Evolutionary conservation across 2,329 filamentous ascomycete genomes (phyloP), one percentile per base, ranked within the genome.

Genomic region (Pseudogymnoascus sp.): DNA sequence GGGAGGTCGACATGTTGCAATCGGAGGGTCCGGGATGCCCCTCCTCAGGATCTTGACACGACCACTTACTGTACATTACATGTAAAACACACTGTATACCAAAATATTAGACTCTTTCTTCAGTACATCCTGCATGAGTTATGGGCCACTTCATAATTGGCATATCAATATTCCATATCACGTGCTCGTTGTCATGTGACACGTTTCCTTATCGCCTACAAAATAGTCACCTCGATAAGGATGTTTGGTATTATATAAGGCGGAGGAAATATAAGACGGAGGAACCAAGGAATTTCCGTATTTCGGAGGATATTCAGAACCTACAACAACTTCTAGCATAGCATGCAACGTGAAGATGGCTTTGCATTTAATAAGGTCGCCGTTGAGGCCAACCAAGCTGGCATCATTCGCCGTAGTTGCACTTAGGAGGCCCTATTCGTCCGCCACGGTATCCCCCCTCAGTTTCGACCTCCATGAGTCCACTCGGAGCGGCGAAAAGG

Each of bases 381-480:
- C 49, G 9, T 55, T 28, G 16, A 55, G 49, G 49, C 28, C 49
- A 55, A 8, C 28, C 28, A 55, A 5, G 16, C 49, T 55, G 9
- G 28, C 25, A 55, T 33, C 49, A 55, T 55, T 55, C 9, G 49
- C 49, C 28, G 49, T 12, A 55, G 16, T 55, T 55, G 49, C 49
- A 33, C 49, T 55, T 55, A 35, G 49, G 28, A 55, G 49, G 16
- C 6, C 49, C 5, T 55, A 55, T 33, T 55, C 49, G 49, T 55
- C 49, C 1, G 49, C 49, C n/a, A 55, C 28, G 28, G 49, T 55
- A 33, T 19, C 28, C 11, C 49, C 49, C n/a, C 75, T 92, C 36
- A 82, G 82, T 1, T 91, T 84, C 72, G 87, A 91, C 69, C 77
- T 89, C 45, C 85, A 91, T 71, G 77, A 83, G 69, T 85, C 88